Evolutionary conservation across 129 eudicot genomes (phyloP).

Genomic region (Artemisia argyi): DNA sequence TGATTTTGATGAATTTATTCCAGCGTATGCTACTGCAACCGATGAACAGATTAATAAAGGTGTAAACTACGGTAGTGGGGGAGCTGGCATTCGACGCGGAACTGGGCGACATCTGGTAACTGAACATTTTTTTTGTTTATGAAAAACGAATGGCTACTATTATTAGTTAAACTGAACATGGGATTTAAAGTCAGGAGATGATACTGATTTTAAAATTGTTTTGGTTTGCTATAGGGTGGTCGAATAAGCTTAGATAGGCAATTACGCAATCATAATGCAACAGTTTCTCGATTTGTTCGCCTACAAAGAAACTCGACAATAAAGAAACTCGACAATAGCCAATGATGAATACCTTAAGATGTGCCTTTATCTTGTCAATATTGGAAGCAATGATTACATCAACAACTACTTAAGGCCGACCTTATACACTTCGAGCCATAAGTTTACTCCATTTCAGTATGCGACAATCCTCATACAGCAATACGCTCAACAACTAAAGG

Average conservation of each 20-base stretch:
- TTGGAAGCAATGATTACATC: conserved; percentile 54
- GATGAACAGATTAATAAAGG: conserved; percentile 29
- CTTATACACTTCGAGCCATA: conserved; percentile 19
- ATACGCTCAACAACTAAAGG: conserved; percentile 37
- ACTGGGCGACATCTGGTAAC: conserved; percentile 37
- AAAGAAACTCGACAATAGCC: conserved; percentile 17
- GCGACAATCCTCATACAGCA: conserved; percentile 31
- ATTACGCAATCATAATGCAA: conserved; percentile 30
- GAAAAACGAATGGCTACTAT: no score
- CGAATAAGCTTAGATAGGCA: conserved; percentile 29
- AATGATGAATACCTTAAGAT: conserved; percentile 21
- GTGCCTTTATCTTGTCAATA: conserved; percentile 40
- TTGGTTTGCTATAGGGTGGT: conserved; percentile 24
- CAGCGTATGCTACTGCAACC: conserved; percentile 27
- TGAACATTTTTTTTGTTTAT: neutral
- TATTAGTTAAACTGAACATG: no score
- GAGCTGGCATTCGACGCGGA: conserved; percentile 34
- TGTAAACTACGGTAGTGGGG: conserved; percentile 42
- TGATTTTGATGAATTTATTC: conserved; percentile 24
- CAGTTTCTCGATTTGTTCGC: conserved; percentile 10
- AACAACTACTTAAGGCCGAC: conserved; percentile 51
- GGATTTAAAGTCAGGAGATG: neutral
- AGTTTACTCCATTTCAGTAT: conserved; percentile 24
- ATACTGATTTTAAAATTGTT: conserved; percentile 3
- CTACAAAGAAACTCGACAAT: conserved; percentile 24